Evolutionary conservation across 441 rosid species (phyloP), one percentile per base, ranked within the genome.

Genomic region (Pelargonium australe): DNA sequence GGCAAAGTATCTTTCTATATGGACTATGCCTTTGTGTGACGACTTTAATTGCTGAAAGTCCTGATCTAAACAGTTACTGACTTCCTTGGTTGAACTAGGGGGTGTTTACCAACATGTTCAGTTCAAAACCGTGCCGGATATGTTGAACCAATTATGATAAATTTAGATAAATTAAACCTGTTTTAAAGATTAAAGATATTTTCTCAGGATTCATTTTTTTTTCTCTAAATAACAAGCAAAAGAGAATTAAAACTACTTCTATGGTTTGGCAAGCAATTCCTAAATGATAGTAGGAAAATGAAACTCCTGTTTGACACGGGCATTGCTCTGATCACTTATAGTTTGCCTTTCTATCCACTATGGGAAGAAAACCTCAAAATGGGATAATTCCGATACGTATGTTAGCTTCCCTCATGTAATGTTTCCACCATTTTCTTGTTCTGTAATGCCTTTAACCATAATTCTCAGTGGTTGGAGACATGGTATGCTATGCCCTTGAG

Each of bases 191-290:
- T 37, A 37, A 37, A 37, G 41, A 37, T 37, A 37, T 37, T 37
- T 5, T 37, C 1, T 37, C 6, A 37, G 8, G 41, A 37, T 37
- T 37, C 34, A 31, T 31, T 37, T 49, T 12, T 49, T 49, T 49
- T 1, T 1, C 14, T 49, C 5, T 49, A 49, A 49, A 11, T 49
- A 49, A 49, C 57, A 51, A 13, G 7, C 17, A n/a, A n/a, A 2
- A 51, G 17, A 51, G 5, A 51, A 13, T 51, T 13, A 51, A 16
- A 51, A n/a, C 17, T 51, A 51, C 19, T 16, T 51, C 57, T 51
- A 51, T n/a, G 57, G 57, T 51, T 51, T n/a, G 57, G 16, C 57
- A 51, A 51, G n/a, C 57, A 51, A n/a, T 16, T 16, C 57, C 57
- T 16, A 4, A 16, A 14, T 7, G 23, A 55, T 14, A 55, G 23